phyloP scores from a whole-genome alignment of 306 rosid genomes.

The Echinosophora koreensis region DNA sequence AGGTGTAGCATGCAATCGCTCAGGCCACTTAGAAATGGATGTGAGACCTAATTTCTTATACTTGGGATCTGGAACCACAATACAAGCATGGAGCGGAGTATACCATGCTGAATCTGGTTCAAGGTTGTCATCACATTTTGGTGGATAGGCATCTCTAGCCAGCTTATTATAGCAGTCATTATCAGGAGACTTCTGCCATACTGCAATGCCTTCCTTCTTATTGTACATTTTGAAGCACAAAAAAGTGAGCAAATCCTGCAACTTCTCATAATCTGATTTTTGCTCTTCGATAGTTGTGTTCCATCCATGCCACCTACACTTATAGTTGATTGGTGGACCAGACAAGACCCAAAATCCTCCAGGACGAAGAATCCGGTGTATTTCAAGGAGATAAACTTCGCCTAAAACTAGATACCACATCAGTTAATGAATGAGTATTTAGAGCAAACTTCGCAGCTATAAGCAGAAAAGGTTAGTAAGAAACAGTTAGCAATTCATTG shows the following conservation, averaged over 20 bases:
- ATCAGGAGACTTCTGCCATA: conserved; percentile 83
- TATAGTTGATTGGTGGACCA: conserved; percentile 94
- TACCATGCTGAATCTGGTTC: too few relatives aligned
- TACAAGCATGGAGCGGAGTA: too few relatives aligned
- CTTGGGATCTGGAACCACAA: too few relatives aligned
- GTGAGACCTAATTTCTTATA: conserved; percentile 60
- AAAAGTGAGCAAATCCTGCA: conserved; percentile 75
- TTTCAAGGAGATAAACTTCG: conserved; percentile 85
- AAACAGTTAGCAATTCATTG: conserved; percentile 23
- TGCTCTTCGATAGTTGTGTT: conserved; percentile 90
- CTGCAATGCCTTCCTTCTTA: conserved; percentile 90
- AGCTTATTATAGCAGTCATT: conserved; percentile 67
- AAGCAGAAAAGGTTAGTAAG: conserved; percentile 4
- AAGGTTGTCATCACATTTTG: too few relatives aligned
- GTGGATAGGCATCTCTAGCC: too few relatives aligned
- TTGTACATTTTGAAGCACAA: conserved; percentile 87
- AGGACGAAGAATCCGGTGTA: conserved; percentile 94
- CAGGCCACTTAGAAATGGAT: conserved; percentile 85
- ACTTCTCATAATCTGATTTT: conserved; percentile 71
- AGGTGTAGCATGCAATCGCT: conserved; percentile 70
- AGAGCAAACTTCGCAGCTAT: conserved; percentile 14
- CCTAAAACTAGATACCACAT: conserved; percentile 56
- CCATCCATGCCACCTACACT: conserved; percentile 96
- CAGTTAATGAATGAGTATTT: conserved; percentile 5
- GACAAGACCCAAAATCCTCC: conserved; percentile 99